Evolutionary conservation across 768 basidiomycete genomes (phyloP), one percentile per base, ranked within the genome.

Genomic region (Boletus subparvulus): DNA sequence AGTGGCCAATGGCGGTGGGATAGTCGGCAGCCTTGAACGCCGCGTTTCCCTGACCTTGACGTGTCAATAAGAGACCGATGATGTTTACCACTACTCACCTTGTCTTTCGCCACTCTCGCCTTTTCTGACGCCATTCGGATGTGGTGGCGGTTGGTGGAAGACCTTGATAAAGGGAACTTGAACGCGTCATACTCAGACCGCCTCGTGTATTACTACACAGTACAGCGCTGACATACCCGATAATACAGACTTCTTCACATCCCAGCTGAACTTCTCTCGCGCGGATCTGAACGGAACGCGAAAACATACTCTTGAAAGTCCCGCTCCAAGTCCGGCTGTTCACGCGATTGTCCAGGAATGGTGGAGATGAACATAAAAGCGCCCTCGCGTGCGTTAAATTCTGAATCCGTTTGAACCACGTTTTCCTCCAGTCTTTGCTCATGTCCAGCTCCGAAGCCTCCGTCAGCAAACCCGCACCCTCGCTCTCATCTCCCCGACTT

Each of bases 1-100:
- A 98, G 68, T 92, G 87, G 0, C 92, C 93, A 49, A 98, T 81
- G 0, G 94, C 92, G 30, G 78, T 76, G 1, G 85, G 82, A 70
- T 83, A 95, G 68, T 94, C 83, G 3, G 83, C 89, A 2, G 80
- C 75, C 69, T 92, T 92, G 81, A 95, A 97, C 0, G 92, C 85
- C 6, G 78, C 74, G 62, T 98, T 96, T 54, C 95, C 95, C 94
- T 96, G 62, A 12, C 24, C 49, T 17, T 6, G 32, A 4, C 37
- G 42, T 36, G 24, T 52, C 24, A 46, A 47, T 9, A 40, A 26
- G 42, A 28, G 26, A 16, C 33, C 24, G 13, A 24, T 35, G 49
- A 5, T 24, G 12, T 16, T 39, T 28, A 7, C 9, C 35, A 9
- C 8, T 26, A 13, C 60, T 46, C 43, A 54, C 73, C 62, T 70